Evolutionary conservation across 345 rosid species (phyloP), one percentile per base, ranked within the genome.

Genomic region (Dovyalis caffra): DNA sequence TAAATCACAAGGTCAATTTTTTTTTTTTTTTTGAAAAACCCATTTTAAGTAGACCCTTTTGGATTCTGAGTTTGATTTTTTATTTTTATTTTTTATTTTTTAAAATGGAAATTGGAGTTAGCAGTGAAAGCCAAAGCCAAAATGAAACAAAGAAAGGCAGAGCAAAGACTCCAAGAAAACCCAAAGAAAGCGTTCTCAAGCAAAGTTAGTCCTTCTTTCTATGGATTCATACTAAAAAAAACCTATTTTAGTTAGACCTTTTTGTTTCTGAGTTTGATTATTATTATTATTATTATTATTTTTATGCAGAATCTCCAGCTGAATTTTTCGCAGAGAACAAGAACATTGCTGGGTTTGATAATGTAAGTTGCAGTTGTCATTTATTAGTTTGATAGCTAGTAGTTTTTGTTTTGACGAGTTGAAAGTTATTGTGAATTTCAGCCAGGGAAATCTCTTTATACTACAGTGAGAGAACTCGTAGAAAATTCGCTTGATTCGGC

Each of bases 241-340:
- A 35, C 71, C 14, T 73, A 7, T 70, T 4, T 47, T 15, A 69
- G 0, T 66, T 5, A 35, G 26, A 33, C 31, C 47, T 7, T 57
- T 14, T 32, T 11, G 21, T 20, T 28, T 57, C 25, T 56, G 16
- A 12, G 20, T 12, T 47, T 32, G 34, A 38, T 47, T 69, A 18
- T 16, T 35, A 68, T 64, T n/a, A n/a, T n/a, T n/a, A n/a, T n/a
- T n/a, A n/a, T n/a, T n/a, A n/a, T n/a, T n/a, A n/a, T 53, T 16
- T 79, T 75, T 58, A 61, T 77, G 87, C 92, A 95, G 98, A 92
- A 88, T 95, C 97, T 75, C 99, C 97, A 21, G 99, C 98, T 33
- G 99, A 95, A 82, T 95, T 95, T 84, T 95, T 95, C 64, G 99
- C 99, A 8, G 99, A 95, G 89, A 95, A 92, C 85, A 92, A 95